Evolutionary conservation across 306 rosid genomes (phyloP), one percentile per base, ranked within the genome.

Genomic region (Aeschynomene evenia): DNA sequence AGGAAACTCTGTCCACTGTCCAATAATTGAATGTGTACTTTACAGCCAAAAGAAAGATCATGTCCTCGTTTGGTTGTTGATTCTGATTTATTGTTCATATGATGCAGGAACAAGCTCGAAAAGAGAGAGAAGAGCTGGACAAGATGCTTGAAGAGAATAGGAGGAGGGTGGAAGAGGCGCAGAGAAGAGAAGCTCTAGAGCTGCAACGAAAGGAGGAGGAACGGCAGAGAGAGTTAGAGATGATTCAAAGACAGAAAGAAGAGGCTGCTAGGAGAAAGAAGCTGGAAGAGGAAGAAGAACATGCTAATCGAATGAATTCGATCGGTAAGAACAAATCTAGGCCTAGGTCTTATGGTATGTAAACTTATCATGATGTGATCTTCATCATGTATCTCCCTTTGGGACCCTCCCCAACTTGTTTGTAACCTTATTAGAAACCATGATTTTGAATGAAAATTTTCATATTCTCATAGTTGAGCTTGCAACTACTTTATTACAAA

Each of bases 121-220:
- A 79, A 80, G 99, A 91, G 79, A 89, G 87, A 68, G 96, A 91
- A 79, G 99, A 95, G 80, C 77, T 91, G 62, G 97, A 91, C 80
- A 85, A 64, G 79, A 87, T 91, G 97, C 87, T 91, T 40, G 99
- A 91, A 87, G 99, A 91, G 83, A 95, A 83, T 58, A 83, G 83
- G 64, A 83, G 99, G 85, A 87, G 91, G 75, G 88, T 91, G 50
- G 99, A 91, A 82, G 97, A 91, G 76, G 55, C 96, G 68, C 96
- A 91, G 75, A 84, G 96, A 77, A 91, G 81, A 73, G 99, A 95
- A 76, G 97, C 97, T 61, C 73, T 90, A 72, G 99, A 88, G 80
- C 90, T 29, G 81, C 99, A 88, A 57, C 75, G 90, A 66, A 89
- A 88, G 80, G 99, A 95, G 72, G 99, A 95, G 82, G 99, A 95